These are phyloP conservation scores for Raphanus sativus DNA, from an alignment of 345 rosid species.

Conservation along the genomic window DNA sequence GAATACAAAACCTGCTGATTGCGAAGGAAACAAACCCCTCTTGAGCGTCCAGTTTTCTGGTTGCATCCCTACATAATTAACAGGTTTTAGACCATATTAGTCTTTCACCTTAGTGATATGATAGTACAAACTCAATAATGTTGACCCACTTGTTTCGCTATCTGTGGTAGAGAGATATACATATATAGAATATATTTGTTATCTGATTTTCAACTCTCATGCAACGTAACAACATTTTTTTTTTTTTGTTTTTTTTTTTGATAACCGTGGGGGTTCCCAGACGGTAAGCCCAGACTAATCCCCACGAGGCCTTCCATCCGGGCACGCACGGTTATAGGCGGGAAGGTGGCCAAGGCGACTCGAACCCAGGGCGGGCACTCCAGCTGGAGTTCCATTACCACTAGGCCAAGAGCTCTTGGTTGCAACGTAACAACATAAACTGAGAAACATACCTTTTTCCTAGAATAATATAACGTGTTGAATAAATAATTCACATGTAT, in stretches of 20 bases:
- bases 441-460: background rate
- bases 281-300: too few species aligned
- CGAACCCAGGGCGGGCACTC: too few species aligned
- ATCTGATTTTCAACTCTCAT: background rate
- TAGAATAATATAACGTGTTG: background rate
- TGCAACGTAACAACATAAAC: background rate
- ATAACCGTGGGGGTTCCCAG: too few species aligned
- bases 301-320: too few species aligned
- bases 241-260: too few species aligned
- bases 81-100: background rate
- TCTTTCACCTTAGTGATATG: too few species aligned
- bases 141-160: background rate
- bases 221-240: conserved; percentile 2
- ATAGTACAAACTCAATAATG: background rate
- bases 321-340: too few species aligned
- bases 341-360: too few species aligned
- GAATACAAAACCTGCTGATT: conserved; percentile 55
- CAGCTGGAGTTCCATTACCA: too few species aligned
- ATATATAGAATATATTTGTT: background rate
- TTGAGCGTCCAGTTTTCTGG: conserved; percentile 88
- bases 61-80: conserved; percentile 57
- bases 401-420: too few species aligned
- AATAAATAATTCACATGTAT: background rate
- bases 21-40: conserved; percentile 93
- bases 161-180: background rate